Percentiles rank a stretch among this genome's conserved stretches.
These are phyloP conservation scores for Kwoniella sp. DNA, from an alignment of 768 basidiomycete genomes.

Conservation along the genomic window DNA sequence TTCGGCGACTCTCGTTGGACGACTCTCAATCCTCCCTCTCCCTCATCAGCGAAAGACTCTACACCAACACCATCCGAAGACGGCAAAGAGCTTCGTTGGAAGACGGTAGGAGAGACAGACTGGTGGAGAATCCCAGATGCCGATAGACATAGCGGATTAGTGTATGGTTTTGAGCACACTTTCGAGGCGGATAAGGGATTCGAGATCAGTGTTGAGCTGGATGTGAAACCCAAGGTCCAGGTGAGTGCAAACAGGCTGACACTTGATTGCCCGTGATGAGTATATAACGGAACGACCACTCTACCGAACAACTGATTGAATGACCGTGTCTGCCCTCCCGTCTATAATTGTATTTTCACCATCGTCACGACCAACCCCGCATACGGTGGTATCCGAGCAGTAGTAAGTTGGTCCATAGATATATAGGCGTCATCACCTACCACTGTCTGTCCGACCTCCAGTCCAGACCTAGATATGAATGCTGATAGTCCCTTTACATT, in stretches of 20 bases:
- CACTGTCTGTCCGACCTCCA: too few relatives aligned
- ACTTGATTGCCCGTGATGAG: not conserved
- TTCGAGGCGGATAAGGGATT: constrained; percentile 18
- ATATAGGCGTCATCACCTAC: not conserved
- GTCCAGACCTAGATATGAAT: too few relatives aligned
- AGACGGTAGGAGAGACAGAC: constrained; percentile 12
- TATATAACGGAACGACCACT: not conserved
- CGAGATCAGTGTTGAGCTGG: constrained; percentile 26
- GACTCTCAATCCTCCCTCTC: constrained; percentile 1
- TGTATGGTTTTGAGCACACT: constrained; percentile 11
- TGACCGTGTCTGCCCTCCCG: not conserved
- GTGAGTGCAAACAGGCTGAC: constrained; percentile 11
- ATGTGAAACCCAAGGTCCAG: constrained; percentile 14
- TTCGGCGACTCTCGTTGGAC: constrained; percentile 18
- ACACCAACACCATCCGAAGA: constrained; percentile 1
- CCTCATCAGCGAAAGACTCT: not conserved
- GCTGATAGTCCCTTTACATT: too few relatives aligned
- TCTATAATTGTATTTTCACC: too few relatives aligned
- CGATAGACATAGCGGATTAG: constrained; percentile 14
- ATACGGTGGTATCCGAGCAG: not conserved
- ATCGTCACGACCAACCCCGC: too few relatives aligned
- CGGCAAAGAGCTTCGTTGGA: constrained; percentile 3
- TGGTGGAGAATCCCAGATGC: constrained; percentile 21
- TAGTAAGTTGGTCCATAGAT: not conserved
- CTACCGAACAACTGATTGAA: not conserved